Evolutionary conservation across 1,284 basidiomycete species (phyloP).

Genomic region (Pulchroboletus neoregius): DNA sequence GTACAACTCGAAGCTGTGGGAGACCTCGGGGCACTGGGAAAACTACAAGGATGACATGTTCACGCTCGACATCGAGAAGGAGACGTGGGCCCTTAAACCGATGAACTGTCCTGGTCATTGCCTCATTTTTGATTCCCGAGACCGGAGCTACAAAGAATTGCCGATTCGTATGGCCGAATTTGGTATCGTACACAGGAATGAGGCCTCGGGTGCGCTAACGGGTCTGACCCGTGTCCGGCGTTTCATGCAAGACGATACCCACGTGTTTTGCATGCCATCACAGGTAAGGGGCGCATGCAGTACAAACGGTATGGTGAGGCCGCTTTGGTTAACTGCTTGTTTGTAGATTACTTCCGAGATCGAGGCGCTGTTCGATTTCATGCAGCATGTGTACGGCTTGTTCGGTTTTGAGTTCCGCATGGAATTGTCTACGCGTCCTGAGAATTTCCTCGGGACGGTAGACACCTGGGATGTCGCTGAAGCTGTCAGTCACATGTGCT

Average conservation of each 20-base stretch:
- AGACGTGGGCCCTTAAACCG: slow-evolving; percentile 91
- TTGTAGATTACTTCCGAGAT: slow-evolving; percentile 87
- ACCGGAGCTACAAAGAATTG: slow-evolving; percentile 93
- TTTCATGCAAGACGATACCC: slow-evolving; percentile 97
- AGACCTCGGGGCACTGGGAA: slow-evolving; percentile 98
- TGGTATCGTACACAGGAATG: slow-evolving; percentile 96
- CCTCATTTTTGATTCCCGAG: slow-evolving; percentile 92
- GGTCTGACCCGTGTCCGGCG: slow-evolving; percentile 92
- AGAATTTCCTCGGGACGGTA: slow-evolving; percentile 89
- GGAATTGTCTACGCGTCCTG: slow-evolving; percentile 94
- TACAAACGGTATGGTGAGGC: not conserved
- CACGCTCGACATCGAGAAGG: slow-evolving; percentile 89
- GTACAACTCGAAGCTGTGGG: slow-evolving; percentile 96
- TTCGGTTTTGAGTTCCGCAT: slow-evolving; percentile 98
- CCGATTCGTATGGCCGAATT: slow-evolving; percentile 99
- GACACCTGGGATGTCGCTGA: slow-evolving; percentile 92
- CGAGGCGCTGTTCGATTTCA: slow-evolving; percentile 86
- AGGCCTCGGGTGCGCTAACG: slow-evolving; percentile 91
- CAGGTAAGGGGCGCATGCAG: slow-evolving; percentile 48
- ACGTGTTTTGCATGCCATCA: slow-evolving; percentile 95
- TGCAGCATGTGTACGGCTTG: slow-evolving; percentile 90
- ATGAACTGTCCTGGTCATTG: slow-evolving; percentile 99
- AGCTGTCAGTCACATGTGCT: slow-evolving; percentile 42
- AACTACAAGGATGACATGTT: slow-evolving; percentile 99
- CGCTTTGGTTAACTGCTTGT: not conserved